phyloP scores from a whole-genome alignment of 306 rosid species.

The Fragaria ananassa region DNA sequence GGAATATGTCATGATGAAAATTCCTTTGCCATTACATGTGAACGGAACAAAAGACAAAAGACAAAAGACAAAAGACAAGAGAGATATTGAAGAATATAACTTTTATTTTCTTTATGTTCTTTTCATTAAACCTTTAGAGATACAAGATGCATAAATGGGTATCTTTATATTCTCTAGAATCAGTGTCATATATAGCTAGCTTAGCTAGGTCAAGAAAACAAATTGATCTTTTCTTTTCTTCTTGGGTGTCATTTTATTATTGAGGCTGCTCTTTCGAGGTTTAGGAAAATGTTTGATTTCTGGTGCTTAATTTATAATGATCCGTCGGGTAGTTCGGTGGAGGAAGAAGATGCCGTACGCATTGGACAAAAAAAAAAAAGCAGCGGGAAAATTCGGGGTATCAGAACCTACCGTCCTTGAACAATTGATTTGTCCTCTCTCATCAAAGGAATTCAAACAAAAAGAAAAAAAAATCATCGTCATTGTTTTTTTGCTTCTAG shows the following conservation, averaged over 20 bases:
- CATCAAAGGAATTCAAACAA: background rate
- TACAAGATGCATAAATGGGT: slow-evolving; percentile 19
- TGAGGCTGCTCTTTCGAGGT: slow-evolving; percentile 31
- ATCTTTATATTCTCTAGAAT: slow-evolving; percentile 60
- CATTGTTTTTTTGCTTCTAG: background rate
- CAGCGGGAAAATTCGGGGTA: slow-evolving; percentile 61
- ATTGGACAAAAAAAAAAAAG: slow-evolving; percentile 50
- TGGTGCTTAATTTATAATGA: background rate
- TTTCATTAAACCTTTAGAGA: slow-evolving; percentile 16
- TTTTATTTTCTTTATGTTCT: too few relatives aligned
- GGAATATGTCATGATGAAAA: slow-evolving; percentile 32
- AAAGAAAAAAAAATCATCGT: background rate
- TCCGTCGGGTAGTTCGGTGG: slow-evolving; percentile 49
- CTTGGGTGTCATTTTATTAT: slow-evolving; percentile 8
- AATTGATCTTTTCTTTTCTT: slow-evolving; percentile 29
- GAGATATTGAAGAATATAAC: slow-evolving; percentile 18
- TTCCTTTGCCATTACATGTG: slow-evolving; percentile 44
- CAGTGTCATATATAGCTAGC: slow-evolving; percentile 30
- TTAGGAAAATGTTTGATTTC: slow-evolving; percentile 20
- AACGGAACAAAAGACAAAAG: slow-evolving; percentile 36
- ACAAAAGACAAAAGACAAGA: slow-evolving; percentile 24
- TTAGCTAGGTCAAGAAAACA: slow-evolving; percentile 35
- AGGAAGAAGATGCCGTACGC: slow-evolving; percentile 57
- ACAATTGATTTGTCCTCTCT: slow-evolving; percentile 26
- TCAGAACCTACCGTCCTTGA: slow-evolving; percentile 69